phyloP scores from a whole-genome alignment of 2,329 filamentous ascomycete species.

The Hortaea werneckii region DNA sequence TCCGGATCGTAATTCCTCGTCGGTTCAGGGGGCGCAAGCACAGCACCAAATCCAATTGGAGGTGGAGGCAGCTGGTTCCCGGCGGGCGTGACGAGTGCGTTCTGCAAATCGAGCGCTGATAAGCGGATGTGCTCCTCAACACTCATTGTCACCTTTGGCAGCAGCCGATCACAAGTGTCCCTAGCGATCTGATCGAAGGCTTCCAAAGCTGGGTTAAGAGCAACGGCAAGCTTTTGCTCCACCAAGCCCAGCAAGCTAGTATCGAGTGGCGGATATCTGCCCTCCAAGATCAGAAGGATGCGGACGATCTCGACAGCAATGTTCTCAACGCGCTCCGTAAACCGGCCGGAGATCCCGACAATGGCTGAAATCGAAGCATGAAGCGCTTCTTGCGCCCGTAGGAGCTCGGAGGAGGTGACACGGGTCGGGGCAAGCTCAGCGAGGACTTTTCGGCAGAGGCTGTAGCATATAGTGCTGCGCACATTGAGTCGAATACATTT shows the following conservation, averaged over 20 bases:
- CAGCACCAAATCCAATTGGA: slow-evolving; percentile 17
- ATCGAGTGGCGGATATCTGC: slow-evolving; percentile 21
- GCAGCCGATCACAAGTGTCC: slow-evolving; percentile 23
- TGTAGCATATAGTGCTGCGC: slow-evolving; percentile 43
- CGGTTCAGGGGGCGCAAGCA: slow-evolving; percentile 13
- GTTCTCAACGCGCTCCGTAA: slow-evolving; percentile 31
- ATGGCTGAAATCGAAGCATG: slow-evolving; percentile 30
- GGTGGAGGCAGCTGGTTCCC: slow-evolving; percentile 6
- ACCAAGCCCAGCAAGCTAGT: slow-evolving; percentile 24
- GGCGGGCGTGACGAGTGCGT: slow-evolving; percentile 26
- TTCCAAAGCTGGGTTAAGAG: slow-evolving; percentile 19
- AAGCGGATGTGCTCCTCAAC: slow-evolving; percentile 26
- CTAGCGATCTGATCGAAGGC: slow-evolving; percentile 19
- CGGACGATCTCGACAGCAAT: slow-evolving; percentile 38
- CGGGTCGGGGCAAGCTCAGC: slow-evolving; percentile 18
- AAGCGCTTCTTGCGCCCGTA: slow-evolving; percentile 15
- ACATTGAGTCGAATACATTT: slow-evolving; percentile 42
- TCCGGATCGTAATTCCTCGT: slow-evolving; percentile 17
- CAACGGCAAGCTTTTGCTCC: slow-evolving; percentile 25
- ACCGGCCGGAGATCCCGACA: slow-evolving; percentile 28
- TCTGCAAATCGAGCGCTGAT: slow-evolving; percentile 35
- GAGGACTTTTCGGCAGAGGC: slow-evolving; percentile 45
- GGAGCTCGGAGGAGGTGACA: slow-evolving; percentile 20
- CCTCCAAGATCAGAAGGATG: slow-evolving; percentile 28
- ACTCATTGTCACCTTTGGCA: slow-evolving; percentile 26